Percentiles rank a stretch among this genome's conserved stretches.
These are phyloP conservation scores for Remersonia thermophila DNA, from an alignment of 2,329 filamentous ascomycete species.

Conservation along the genomic window DNA sequence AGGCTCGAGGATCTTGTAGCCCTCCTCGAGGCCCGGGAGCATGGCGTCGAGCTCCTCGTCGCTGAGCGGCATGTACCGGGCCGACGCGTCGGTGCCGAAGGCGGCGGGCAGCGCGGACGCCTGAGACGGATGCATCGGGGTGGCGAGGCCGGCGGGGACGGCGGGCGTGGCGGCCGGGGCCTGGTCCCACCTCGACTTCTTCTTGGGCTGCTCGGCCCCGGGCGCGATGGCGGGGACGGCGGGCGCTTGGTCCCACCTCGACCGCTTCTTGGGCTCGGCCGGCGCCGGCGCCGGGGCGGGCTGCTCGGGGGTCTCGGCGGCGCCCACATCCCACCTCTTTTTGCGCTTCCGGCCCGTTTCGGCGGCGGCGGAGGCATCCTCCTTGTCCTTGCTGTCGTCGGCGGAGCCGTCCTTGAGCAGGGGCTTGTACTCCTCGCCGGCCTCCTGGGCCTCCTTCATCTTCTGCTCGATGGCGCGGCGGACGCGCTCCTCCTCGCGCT, in stretches of 20 bases:
- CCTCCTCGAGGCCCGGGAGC: slow-evolving; percentile 75
- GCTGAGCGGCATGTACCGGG: slow-evolving; percentile 68
- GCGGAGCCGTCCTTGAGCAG: slow-evolving; percentile 35
- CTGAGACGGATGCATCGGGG: slow-evolving; percentile 63
- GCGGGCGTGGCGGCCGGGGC: slow-evolving; percentile 71
- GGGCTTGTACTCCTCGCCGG: slow-evolving; percentile 56
- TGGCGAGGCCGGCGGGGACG: slow-evolving; percentile 60
- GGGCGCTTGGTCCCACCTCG: slow-evolving; percentile 78
- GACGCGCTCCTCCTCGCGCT: slow-evolving; percentile 86
- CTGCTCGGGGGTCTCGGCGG: slow-evolving; percentile 43
- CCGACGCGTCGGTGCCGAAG: slow-evolving; percentile 72
- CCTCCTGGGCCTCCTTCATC: slow-evolving; percentile 44
- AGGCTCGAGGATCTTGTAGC: slow-evolving; percentile 83
- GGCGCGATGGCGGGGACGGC: slow-evolving; percentile 36
- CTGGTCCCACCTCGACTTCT: slow-evolving; percentile 81
- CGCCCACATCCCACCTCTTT: slow-evolving; percentile 81
- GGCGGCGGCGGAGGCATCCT: slow-evolving; percentile 58
- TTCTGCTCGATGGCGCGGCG: slow-evolving; percentile 68
- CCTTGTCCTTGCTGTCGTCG: slow-evolving; percentile 61
- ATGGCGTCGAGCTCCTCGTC: slow-evolving; percentile 91
- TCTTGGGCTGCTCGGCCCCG: slow-evolving; percentile 44
- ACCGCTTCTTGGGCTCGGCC: slow-evolving; percentile 58
- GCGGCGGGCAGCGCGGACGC: slow-evolving; percentile 36
- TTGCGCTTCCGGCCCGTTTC: slow-evolving; percentile 67
- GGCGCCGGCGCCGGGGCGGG: slow-evolving; percentile 29